These are phyloP conservation scores for Suillus weaverae DNA, from an alignment of 768 basidiomycete species.

Conservation along the genomic window DNA sequence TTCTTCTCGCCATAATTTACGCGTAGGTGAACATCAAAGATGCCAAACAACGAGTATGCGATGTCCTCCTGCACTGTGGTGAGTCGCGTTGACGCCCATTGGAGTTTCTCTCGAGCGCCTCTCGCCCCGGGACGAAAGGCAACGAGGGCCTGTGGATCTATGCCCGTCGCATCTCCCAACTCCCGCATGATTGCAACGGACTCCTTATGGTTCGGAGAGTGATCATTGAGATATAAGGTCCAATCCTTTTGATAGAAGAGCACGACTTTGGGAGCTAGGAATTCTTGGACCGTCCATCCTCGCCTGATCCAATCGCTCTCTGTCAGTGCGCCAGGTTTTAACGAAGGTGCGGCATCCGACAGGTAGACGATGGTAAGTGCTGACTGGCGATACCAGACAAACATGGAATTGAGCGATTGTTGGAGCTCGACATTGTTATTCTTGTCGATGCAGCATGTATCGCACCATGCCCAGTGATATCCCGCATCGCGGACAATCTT, in stretches of 20 bases:
- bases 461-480: constrained; percentile 28
- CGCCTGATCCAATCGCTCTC: constrained; percentile 26
- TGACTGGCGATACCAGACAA: constrained; percentile 29
- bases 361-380: constrained; percentile 27
- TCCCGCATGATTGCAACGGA: background rate
- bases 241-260: constrained; percentile 28
- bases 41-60: constrained; percentile 6
- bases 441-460: constrained; percentile 32
- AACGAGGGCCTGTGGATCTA: constrained; percentile 1
- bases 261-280: constrained; percentile 25
- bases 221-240: constrained; percentile 10
- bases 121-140: background rate
- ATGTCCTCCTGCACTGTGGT: constrained; percentile 4
- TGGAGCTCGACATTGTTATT: constrained; percentile 29
- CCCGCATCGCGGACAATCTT: constrained; percentile 18
- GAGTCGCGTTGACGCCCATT: background rate
- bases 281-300: constrained; percentile 27
- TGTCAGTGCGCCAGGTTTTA: constrained; percentile 15
- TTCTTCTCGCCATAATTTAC: constrained; percentile 5
- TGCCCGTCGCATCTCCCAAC: background rate
- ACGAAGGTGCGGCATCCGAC: constrained; percentile 17
- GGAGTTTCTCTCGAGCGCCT: background rate
- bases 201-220: background rate
- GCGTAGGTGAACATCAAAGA: constrained; percentile 3
- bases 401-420: constrained; percentile 32